Conservation (phyloP, 2,329 filamentous ascomycete species). For the Claviceps monticola region DNA sequence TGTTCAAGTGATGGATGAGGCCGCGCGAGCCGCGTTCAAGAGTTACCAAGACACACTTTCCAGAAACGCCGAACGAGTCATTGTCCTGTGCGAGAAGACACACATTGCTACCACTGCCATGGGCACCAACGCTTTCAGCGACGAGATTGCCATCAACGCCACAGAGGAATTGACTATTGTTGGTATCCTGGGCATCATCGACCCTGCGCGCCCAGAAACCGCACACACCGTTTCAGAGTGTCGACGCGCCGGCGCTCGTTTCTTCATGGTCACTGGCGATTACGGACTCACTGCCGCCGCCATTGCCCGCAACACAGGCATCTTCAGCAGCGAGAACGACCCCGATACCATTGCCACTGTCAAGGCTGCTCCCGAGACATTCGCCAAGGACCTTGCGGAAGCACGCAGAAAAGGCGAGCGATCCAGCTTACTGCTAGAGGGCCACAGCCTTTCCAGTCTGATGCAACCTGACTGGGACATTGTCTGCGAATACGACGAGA, state of each 20-base stretch:
- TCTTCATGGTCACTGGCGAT: constrained; percentile 35
- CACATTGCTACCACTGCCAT: constrained; percentile 13
- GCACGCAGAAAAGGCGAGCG: constrained; percentile 10
- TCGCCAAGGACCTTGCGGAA: constrained; percentile 8
- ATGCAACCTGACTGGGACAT: constrained; percentile 32
- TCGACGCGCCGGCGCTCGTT: constrained; percentile 29
- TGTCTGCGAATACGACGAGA: constrained; percentile 37
- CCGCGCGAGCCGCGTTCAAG: constrained; percentile 19
- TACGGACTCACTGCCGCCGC: constrained; percentile 46
- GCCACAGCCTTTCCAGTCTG: constrained; percentile 43
- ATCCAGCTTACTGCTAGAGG: constrained; percentile 29
- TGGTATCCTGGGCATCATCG: constrained; percentile 37
- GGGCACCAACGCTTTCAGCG: constrained; percentile 33
- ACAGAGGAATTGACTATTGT: constrained; percentile 31
- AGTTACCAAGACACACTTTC: constrained; percentile 26
- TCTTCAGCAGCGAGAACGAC: constrained; percentile 38
- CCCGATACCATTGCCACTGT: constrained; percentile 20
- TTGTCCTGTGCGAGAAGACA: constrained; percentile 26
- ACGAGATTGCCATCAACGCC: constrained; percentile 29
- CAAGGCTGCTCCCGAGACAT: constrained; percentile 6
- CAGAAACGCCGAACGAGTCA: constrained; percentile 28
- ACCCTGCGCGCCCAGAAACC: constrained; percentile 31
- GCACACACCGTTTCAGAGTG: constrained; percentile 26
- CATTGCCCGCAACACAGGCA: constrained; percentile 51
- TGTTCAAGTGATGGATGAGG: constrained; percentile 20